Evolutionary conservation across 2,329 filamentous ascomycete species (phyloP), one percentile per base, ranked within the genome.

Genomic region (Mycosphaerella sp.): DNA sequence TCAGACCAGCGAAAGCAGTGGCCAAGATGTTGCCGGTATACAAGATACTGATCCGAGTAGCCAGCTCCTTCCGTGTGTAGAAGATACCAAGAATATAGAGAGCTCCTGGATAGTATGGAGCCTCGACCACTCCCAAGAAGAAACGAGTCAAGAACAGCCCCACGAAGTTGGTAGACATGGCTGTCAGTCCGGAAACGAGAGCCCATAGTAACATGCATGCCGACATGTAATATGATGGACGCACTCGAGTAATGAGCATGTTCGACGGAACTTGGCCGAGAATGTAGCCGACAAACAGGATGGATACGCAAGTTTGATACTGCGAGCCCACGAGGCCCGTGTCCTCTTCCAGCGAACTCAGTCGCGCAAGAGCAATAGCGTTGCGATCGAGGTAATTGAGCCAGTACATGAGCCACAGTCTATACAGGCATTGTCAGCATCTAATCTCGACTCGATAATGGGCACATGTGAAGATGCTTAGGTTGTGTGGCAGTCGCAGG

Each of bases 11-110:
- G 60, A 88, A 87, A 2, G 85, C 84, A 3, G 83, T 83, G 0
- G 82, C 83, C 32, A 64, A 7, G 64, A 70, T 45, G 66, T 70
- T 55, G 68, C 68, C 7, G 70, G 73, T 13, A 74, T 71, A 88
- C 1, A 89, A 74, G 59, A 86, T 87, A 1, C 82, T 84, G 2
- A 88, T 82, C 2, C 86, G 79, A 34, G 87, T 70, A 3, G 84
- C 85, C 1, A 88, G 76, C 68, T 89, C 85, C 36, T 78, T 76
- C 61, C 84, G 85, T 37, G 80, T 85, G 70, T 89, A 89, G 72
- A 87, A 89, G 57, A 88, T 78, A 0, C 85, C 87, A n/a, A 89
- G 74, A 27, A 75, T 53, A 60, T 87, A 87, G 8, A 58, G 40
- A 60, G 70, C 52, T 73, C 69, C n/a, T 62, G 56, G 53, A 30